Base-by-base conservation (phyloP, 371 early-diverging fungal species). In the Syncephalastrum monosporum region DNA sequence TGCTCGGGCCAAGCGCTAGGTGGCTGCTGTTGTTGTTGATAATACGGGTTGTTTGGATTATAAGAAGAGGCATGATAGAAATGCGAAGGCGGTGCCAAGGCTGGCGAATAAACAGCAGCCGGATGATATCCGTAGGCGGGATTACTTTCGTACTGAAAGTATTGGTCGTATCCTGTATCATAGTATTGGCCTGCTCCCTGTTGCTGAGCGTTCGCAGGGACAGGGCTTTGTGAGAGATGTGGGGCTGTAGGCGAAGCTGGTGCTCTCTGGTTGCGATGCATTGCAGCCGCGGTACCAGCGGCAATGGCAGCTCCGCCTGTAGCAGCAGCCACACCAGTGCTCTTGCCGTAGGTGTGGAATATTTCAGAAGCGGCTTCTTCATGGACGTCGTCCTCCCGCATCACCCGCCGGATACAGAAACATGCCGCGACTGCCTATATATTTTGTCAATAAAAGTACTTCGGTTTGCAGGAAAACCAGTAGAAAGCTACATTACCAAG, bases 81-180 rank as follows among this genome's bases (percentile, higher is more conserved):
- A 8, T 33, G 38, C 12, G 38, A 33, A 33, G 38, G 10, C 8
- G 38, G 38, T 8, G 38, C 38, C 10, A 33, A 12, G 38, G 38
- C 38, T 25, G 55, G 55, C 55, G 42, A 44, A 43, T 45, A 46
- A 10, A 46, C 57, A n/a, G 57, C 57, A 19, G 57, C 48, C 19
- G 57, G 57, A 15, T 47, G 57, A 25, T 56, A 56, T 8, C 57
- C 57, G 12, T 33, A 33, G 3, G 38, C 38, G 10, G 38, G 10
- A 12, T 33, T 33, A 10, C 38, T 33, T 6, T 33, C 38, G 17
- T 56, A 56, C 19, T 38, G 38, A 17, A 24, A 42, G 16, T 56
- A 56, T 10, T 56, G 57, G 23, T 52, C 41, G 29, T 52, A 52
- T 12, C 38, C 38, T 33, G 38, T 33, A 10, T 33, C 38, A 2